A percentile compares a stretch with the other conserved stretches of the same genome.
Conservation (phyloP, 2,329 filamentous ascomycete species). For the Alternaria alternata region DNA sequence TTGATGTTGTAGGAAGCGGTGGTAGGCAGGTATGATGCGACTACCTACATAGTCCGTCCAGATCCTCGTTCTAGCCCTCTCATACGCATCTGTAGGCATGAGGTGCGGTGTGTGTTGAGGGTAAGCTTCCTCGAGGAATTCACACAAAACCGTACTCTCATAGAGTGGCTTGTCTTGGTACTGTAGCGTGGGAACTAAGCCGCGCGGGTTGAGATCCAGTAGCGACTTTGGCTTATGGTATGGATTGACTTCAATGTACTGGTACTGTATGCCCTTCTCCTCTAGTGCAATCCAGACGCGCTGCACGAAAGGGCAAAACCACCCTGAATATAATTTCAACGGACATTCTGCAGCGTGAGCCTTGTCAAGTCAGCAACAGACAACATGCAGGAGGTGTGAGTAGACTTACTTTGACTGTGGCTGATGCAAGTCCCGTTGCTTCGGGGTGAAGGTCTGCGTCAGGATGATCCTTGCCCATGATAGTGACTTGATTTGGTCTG, state of each 20-base stretch:
- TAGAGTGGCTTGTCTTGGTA: slow-evolving; percentile 68
- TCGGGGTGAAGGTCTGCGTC: slow-evolving; percentile 48
- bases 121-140: slow-evolving; percentile 79
- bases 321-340: slow-evolving; percentile 75
- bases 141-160: slow-evolving; percentile 75
- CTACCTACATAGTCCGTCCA: slow-evolving; percentile 78
- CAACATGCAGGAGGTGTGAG: neutral
- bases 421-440: slow-evolving; percentile 43
- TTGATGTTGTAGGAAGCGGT: slow-evolving; percentile 62
- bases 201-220: slow-evolving; percentile 78
- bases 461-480: slow-evolving; percentile 46
- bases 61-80: slow-evolving; percentile 70
- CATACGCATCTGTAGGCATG: slow-evolving; percentile 69
- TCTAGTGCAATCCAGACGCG: slow-evolving; percentile 90
- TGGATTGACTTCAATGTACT: slow-evolving; percentile 86
- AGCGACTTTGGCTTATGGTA: slow-evolving; percentile 76
- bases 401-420: slow-evolving; percentile 38
- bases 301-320: slow-evolving; percentile 88
- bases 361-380: slow-evolving; percentile 17
- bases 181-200: slow-evolving; percentile 76
- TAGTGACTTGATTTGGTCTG: slow-evolving; percentile 3
- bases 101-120: slow-evolving; percentile 60
- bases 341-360: slow-evolving; percentile 53
- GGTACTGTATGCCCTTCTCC: slow-evolving; percentile 77
- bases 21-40: slow-evolving; percentile 73